Evolutionary conservation across 345 rosid species (phyloP).

Genomic region (Populus davidiana): DNA sequence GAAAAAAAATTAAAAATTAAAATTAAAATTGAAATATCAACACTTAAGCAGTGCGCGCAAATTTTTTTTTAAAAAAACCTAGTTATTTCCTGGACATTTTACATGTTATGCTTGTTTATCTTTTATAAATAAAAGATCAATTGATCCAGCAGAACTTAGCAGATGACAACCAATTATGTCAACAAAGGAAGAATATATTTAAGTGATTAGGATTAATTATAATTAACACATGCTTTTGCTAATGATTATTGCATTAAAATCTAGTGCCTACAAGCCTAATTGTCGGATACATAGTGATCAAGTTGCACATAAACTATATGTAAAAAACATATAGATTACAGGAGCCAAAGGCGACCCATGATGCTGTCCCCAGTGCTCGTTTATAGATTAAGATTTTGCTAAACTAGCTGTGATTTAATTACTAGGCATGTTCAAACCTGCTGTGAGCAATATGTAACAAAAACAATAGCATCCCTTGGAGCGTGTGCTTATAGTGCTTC

Average conservation of each 20-base stretch:
- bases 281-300: background rate
- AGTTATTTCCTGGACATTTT: background rate
- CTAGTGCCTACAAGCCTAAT: background rate
- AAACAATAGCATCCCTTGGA: background rate
- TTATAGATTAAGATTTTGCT: background rate
- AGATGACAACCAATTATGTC: background rate
- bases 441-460: background rate
- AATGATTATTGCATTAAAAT: background rate
- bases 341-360: background rate
- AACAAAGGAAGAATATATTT: background rate
- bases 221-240: background rate
- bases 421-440: background rate
- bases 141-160: background rate
- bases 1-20: too few species aligned
- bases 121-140: too few species aligned
- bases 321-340: background rate
- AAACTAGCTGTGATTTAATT: background rate
- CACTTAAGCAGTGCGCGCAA: too few species aligned
- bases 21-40: too few species aligned
- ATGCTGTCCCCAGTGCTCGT: background rate
- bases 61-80: too few species aligned
- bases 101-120: background rate
- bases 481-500: background rate
- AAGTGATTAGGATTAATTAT: too few species aligned
- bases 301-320: background rate